Base-by-base conservation (phyloP, 352 stramenopile genomes). In the Phytophthora cajani region DNA sequence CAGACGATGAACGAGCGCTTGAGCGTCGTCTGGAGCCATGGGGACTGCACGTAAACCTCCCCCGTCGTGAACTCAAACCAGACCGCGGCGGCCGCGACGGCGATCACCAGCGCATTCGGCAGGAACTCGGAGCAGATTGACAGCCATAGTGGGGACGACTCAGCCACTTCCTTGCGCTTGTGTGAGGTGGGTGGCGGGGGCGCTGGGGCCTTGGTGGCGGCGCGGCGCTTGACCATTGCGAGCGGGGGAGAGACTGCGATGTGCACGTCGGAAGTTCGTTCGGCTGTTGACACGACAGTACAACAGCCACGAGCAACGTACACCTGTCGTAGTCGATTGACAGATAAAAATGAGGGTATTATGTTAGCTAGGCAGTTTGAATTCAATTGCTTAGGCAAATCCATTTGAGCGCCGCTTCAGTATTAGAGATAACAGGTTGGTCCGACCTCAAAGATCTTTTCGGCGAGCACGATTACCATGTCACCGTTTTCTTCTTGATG, bases 1-100 rank as follows among this genome's bases (percentile, higher is more conserved):
- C 81, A 87, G 9, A 78, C 78, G 58, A 91, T 84, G 62, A 90
- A 93, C 16, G 65, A 77, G 44, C 77, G 73, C 63, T 89, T 89
- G 47, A 90, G 81, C 19, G 71, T 50, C 14, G 27, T 59, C 72
- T 88, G 75, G 14, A 91, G 63, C 49, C 72, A 52, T 33, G 77
- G 74, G 30, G 80, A 87, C 33, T 84, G 75, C 44, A 79, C 61
- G 69, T 87, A 92, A 10, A 73, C 64, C 2, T 71, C 74, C 25
- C 75, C 65, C 1, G 85, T 91, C 30, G 83, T 90, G 69, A 90
- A 73, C 54, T 89, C 85, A 49, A 88, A 77, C 36, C 70, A 71
- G 23, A 90, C 81, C 21, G 75, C 82, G 14, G 47, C 56, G 52
- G 80, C 56, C 25, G 85, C 85, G 8, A 81, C 60, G 9, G 61